Evolutionary conservation across 768 basidiomycete genomes (phyloP).

Genomic region (Suillus occidentalis): DNA sequence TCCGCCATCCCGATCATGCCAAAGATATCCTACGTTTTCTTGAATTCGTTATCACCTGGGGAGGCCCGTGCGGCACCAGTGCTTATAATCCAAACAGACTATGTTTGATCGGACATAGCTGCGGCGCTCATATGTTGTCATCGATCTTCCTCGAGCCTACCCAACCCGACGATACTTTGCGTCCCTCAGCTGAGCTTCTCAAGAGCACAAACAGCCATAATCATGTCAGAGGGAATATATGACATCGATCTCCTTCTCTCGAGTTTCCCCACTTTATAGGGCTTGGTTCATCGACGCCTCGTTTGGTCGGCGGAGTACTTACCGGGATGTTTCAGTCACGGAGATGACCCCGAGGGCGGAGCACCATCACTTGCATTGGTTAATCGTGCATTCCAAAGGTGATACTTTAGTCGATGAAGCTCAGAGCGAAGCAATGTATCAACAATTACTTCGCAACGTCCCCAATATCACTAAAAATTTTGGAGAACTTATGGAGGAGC

Average conservation of each 20-base stretch:
- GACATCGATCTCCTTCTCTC: constrained; percentile 65
- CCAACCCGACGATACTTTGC: constrained; percentile 35
- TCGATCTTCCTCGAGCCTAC: constrained; percentile 62
- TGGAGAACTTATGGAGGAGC: constrained; percentile 45
- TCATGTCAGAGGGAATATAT: constrained; percentile 77
- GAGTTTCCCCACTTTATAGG: constrained; percentile 66
- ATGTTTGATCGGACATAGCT: constrained; percentile 76
- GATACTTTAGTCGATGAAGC: constrained; percentile 64
- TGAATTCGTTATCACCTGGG: constrained; percentile 52
- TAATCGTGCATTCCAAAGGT: constrained; percentile 71
- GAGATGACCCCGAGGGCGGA: constrained; percentile 38
- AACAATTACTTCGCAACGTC: constrained; percentile 42
- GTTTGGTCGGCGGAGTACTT: constrained; percentile 56
- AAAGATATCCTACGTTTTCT: constrained; percentile 65
- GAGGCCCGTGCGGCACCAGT: constrained; percentile 12
- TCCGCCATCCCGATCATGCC: constrained; percentile 72
- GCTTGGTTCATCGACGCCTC: constrained; percentile 66
- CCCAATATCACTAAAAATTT: constrained; percentile 35
- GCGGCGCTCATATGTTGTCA: constrained; percentile 77
- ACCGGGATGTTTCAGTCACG: constrained; percentile 47
- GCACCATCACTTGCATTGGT: constrained; percentile 51
- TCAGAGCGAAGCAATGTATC: constrained; percentile 63
- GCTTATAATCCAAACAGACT: constrained; percentile 44
- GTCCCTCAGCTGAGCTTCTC: constrained; percentile 45
- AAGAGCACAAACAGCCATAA: constrained; percentile 50